Conservation (phyloP, 2,329 filamentous ascomycete genomes). For the Aureobasidium sp. region DNA sequence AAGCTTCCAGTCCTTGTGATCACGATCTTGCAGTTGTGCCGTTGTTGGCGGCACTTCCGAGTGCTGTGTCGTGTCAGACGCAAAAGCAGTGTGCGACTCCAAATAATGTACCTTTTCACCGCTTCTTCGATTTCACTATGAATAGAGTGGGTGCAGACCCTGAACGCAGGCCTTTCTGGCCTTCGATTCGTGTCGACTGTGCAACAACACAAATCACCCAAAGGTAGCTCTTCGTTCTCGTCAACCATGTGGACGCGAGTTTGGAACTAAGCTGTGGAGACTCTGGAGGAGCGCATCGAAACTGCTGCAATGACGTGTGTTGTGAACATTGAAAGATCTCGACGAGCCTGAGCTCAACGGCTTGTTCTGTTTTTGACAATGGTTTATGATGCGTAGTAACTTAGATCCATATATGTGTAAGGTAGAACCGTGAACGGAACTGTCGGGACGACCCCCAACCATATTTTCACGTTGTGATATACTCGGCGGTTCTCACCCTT, state of each 20-base stretch:
- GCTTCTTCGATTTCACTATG: neutral
- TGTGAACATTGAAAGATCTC: neutral
- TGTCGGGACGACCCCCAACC: neutral
- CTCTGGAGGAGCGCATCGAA: neutral
- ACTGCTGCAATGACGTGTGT: neutral
- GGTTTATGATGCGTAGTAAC: neutral
- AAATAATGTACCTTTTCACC: neutral
- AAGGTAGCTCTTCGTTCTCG: neutral
- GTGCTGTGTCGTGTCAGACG: constrained; percentile 3
- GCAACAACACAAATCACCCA: constrained; percentile 4
- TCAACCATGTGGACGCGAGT: neutral
- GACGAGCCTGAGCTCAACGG: neutral
- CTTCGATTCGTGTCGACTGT: neutral
- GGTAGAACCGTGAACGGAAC: neutral
- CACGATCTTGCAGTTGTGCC: neutral
- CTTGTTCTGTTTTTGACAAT: neutral
- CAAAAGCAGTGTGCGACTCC: neutral
- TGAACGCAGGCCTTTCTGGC: neutral
- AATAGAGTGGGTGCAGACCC: neutral
- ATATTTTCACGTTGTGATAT: neutral
- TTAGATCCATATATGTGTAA: neutral
- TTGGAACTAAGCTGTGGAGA: constrained; percentile 1
- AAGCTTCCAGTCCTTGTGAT: neutral
- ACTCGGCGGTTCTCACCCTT: neutral
- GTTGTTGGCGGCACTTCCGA: neutral